phyloP scores from a whole-genome alignment of 139 green algal species.

The Deuterostichococcus epilithicus region DNA sequence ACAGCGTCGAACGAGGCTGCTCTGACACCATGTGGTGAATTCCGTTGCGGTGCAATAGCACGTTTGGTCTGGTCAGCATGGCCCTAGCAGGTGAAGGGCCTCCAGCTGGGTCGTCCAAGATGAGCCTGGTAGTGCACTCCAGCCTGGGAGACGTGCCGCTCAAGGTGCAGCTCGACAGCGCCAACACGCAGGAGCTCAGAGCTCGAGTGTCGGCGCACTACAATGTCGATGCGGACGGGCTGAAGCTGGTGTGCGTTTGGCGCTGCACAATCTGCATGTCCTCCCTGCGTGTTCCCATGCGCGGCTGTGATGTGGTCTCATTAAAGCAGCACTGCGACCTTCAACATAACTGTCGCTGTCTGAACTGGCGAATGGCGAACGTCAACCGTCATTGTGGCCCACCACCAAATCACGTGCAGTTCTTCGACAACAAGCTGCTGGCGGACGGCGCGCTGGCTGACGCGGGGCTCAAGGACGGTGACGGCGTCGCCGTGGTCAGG shows the following conservation, averaged over 20 bases:
- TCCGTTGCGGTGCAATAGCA: no score
- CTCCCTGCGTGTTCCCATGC: no score
- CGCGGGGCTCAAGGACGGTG: neutral
- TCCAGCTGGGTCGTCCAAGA: neutral
- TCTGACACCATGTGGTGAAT: no score
- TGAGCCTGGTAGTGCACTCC: neutral
- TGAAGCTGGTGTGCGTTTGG: neutral
- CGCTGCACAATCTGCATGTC: no score
- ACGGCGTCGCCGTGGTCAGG: neutral
- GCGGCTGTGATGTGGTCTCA: no score
- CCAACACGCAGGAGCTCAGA: neutral
- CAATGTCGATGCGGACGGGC: neutral
- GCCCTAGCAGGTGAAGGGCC: no score
- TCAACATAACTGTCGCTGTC: no score
- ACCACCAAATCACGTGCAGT: neutral
- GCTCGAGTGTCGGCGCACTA: neutral
- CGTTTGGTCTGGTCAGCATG: no score
- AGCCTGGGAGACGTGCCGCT: neutral
- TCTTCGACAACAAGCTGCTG: neutral
- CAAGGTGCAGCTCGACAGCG: neutral
- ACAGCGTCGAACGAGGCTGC: no score
- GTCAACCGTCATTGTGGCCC: no score
- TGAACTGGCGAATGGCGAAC: no score
- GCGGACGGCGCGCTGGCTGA: neutral
- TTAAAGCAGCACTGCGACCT: no score